Base-by-base conservation (phyloP, 208 protist species). In the Trypanosoma caninum region DNA sequence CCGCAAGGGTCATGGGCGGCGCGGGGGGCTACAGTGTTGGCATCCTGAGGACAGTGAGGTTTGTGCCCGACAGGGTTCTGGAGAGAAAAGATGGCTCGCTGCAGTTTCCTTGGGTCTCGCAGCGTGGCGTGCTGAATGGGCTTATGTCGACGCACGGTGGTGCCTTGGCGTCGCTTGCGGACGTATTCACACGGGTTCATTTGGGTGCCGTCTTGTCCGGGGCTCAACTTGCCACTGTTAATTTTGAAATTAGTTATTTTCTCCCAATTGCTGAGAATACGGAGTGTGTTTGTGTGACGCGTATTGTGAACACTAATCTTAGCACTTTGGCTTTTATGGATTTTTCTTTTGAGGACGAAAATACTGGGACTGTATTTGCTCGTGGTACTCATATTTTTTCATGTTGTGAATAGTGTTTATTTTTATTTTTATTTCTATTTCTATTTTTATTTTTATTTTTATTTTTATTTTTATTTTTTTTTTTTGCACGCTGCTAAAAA, bases 81-180 rank as follows among this genome's bases (percentile, higher is more conserved):
- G 72, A 77, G 50, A 56, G 64, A 22, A 53, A 75, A 11, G 65
- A 74, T 4, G 78, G 69, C 11, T 57, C 63, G 33, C 70, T 95
- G 2, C 63, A 68, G 18, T 95, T 95, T 45, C 74, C 82, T 23
- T 95, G 82, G 84, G 27, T 50, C 9, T 75, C 76, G 13, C 78
- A 62, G 23, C 60, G 59, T 13, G 74, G 54, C 27, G 61, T 73
- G 22, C 58, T 86, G 30, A 95, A 95, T 69, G 81, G 81, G 10
- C 85, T 95, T 65, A 78, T 76, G 31, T 87, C 85, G n/a, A 78
- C 89, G 0, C 88, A 95, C 56, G 88, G 88, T 34, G 88, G 88
- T n/a, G 76, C 85, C 2, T 69, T 95, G 28, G 80, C 88, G n/a
- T 89, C 80, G 16, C 60, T 95, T 33, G 88, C 80, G 0, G 85